A percentile compares a stretch with the other conserved stretches of the same genome.
Evolutionary conservation across 2,329 filamentous ascomycete genomes (phyloP).

Genomic region (Microcera coccophila): DNA sequence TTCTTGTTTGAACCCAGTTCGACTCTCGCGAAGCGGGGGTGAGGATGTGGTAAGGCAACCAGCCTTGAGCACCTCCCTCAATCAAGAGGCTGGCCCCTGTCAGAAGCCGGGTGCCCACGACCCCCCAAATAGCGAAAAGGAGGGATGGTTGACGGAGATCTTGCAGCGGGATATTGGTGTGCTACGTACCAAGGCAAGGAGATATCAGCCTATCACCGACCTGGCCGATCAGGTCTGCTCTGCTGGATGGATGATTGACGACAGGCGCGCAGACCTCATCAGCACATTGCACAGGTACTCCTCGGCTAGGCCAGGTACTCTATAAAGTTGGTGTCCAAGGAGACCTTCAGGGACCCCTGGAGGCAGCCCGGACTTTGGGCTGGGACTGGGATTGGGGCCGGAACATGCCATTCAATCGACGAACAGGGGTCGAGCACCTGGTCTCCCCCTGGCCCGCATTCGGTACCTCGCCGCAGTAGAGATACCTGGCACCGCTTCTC

Average conservation of each 20-base stretch:
- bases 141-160: not conserved
- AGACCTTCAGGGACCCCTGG: conserved; percentile 5
- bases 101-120: conserved; percentile 9
- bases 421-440: conserved; percentile 3
- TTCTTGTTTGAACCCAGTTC: not conserved
- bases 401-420: conserved; percentile 9
- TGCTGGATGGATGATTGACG: too few species aligned
- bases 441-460: conserved; percentile 1
- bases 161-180: not conserved
- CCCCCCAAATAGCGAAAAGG: not conserved
- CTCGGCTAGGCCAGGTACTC: conserved; percentile 4
- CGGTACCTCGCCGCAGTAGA: conserved; percentile 6
- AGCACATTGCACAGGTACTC: conserved; percentile 5
- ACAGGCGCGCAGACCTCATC: too few species aligned
- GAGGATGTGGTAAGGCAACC: not conserved
- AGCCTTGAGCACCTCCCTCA: not conserved
- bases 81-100: conserved; percentile 24
- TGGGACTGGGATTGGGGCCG: conserved; percentile 3
- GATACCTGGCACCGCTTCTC: conserved; percentile 2
- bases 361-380: conserved; percentile 1
- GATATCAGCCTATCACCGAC: too few species aligned
- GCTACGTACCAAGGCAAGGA: too few species aligned
- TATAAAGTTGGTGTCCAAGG: conserved; percentile 2
- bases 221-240: too few species aligned
- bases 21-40: too few species aligned